These are phyloP conservation scores for Pseudozyma sp. DNA, from an alignment of 1,284 basidiomycete genomes.

Conservation along the genomic window DNA sequence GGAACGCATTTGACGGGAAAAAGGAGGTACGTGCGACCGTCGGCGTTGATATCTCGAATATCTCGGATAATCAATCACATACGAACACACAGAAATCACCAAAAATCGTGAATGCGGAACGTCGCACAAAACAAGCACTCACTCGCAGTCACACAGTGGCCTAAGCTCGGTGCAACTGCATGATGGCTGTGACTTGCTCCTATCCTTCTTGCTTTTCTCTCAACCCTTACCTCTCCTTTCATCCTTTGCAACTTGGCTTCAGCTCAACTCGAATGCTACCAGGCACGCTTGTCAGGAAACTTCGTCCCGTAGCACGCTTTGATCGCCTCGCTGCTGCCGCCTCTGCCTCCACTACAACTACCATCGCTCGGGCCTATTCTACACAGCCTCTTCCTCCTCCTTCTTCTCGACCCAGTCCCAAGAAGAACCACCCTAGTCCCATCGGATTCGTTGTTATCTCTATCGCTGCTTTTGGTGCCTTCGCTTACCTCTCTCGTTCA, in stretches of 20 bases:
- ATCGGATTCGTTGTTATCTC: conserved; percentile 55
- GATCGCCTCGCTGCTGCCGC: conserved; percentile 15
- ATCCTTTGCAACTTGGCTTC: neutral
- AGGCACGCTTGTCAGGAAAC: conserved; percentile 18
- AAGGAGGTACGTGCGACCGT: no score
- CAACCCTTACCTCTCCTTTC: neutral
- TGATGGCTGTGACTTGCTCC: neutral
- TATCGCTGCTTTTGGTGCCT: conserved; percentile 55
- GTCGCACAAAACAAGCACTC: no score
- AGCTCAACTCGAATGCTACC: conserved; percentile 23
- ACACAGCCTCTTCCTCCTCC: conserved; percentile 3
- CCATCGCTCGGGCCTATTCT: conserved; percentile 20
- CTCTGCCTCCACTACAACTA: neutral
- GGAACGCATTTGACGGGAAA: no score
- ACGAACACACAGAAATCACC: no score
- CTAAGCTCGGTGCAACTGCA: no score
- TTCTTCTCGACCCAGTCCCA: conserved; percentile 15
- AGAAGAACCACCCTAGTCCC: conserved; percentile 55
- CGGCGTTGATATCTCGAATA: no score
- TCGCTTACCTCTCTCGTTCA: conserved; percentile 55
- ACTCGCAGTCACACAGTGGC: no score
- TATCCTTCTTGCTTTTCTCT: neutral
- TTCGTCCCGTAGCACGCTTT: conserved; percentile 32
- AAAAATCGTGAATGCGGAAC: no score
- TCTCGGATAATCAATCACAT: no score